Evolutionary conservation across 2,329 filamentous ascomycete genomes (phyloP).

Genomic region (Fusarium sp.): DNA sequence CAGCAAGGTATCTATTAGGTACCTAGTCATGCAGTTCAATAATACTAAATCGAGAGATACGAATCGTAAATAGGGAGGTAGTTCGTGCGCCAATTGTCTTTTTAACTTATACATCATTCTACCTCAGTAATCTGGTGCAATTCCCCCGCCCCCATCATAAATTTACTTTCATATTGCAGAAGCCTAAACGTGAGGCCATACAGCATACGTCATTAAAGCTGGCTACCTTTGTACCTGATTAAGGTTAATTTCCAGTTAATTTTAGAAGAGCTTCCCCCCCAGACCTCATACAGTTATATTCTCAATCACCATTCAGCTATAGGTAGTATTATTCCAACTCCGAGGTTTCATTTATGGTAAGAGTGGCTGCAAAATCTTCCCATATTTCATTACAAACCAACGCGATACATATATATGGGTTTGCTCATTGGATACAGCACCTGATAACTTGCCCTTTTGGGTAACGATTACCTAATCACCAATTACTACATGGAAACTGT

Average conservation of each 20-base stretch:
- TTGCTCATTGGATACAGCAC: constrained; percentile 26
- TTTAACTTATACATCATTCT: background rate
- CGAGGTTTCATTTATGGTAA: background rate
- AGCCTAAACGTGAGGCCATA: background rate
- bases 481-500: background rate
- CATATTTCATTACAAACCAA: constrained; percentile 26
- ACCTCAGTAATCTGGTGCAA: background rate
- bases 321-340: background rate
- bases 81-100: background rate
- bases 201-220: background rate
- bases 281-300: background rate
- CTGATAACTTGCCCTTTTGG: constrained; percentile 28
- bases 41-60: background rate
- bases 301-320: too few relatives aligned
- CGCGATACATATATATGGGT: constrained; percentile 5
- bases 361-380: background rate
- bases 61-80: background rate
- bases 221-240: background rate
- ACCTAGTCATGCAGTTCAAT: background rate
- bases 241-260: background rate
- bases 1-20: background rate
- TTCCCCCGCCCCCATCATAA: background rate
- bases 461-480: constrained; percentile 18
- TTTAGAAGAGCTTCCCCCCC: background rate
- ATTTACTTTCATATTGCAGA: background rate